Evolutionary conservation across 2,329 filamentous ascomycete genomes (phyloP), one percentile per base, ranked within the genome.

Genomic region (Beauveria medogensis): DNA sequence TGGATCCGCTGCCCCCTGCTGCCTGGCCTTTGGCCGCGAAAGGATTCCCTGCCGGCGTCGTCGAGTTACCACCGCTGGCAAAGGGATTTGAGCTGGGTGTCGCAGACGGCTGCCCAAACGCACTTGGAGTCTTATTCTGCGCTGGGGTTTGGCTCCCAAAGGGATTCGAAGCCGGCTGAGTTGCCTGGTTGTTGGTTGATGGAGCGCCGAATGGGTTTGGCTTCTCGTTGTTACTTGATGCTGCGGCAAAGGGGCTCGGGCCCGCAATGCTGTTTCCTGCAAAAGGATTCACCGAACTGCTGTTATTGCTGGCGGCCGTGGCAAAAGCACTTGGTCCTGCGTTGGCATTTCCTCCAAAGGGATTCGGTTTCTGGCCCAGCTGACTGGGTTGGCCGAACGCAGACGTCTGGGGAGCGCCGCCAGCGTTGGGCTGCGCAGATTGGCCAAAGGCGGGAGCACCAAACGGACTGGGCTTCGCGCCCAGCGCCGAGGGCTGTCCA

Each of bases 321-420:
- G 44, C 71, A 63, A 77, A 75, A 1, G 74, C 69, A 64, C 67
- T 75, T 16, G 70, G 67, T 10, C 69, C 55, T 14, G 46, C 34
- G 62, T 55, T 60, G 44, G 43, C 10, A 37, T 60, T 60, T 28
- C 54, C 55, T 43, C 69, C 72, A 64, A 77, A 75, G 1, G 74
- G 69, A 63, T 68, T 75, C 14, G 70, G 67, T 18, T 70, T 70
- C 24, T 67, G 64, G 12, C 70, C 73, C 61, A 2, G 68, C 61
- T 43, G 75, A 70, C 34, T 59, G 3, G 78, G 72, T 59, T 80
- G 77, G 1, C 77, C 76, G 62, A 79, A 78, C 0, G 71, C 65
- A 5, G 44, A 50, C 10, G 41, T n/a, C 28, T 16, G 72, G 28
- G 30, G 30, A 3, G 55, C 46, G 59, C 56, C 56, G 10, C 26